Base-by-base conservation (phyloP, 2,329 filamentous ascomycete genomes). In the Grosmannia huntii region DNA sequence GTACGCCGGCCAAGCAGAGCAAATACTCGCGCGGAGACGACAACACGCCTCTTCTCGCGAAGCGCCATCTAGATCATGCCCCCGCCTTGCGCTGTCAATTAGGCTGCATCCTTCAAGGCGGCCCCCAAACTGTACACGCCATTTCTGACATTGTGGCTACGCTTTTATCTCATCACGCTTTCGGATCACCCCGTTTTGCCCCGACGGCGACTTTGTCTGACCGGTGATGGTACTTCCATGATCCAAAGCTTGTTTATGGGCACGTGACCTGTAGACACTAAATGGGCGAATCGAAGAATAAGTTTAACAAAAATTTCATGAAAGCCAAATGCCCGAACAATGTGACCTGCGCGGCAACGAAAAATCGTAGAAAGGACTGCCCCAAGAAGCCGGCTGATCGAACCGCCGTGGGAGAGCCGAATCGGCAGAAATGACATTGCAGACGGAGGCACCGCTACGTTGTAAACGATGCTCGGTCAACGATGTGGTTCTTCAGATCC, bases 401-500 rank as follows among this genome's bases (percentile, higher is more conserved):
- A 10, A 44, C 19, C 19, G 14, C 41, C 41, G 19, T 44, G 19
- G 21, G 41, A n/a, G 19, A 16, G 21, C 23, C 23, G 46, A 25
- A 16, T 28, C 6, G 16, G 25, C 48, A 16, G 25, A 27, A 19
- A 50, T 50, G 48, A 16, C 25, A 27, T 27, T 27, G 28, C 48
- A 28, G 48, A 23, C 46, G 46, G 48, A 31, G 36, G 27, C 62
- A 57, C 51, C 61, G 44, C 59, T 60, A 31, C 68, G 72, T 55
- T 87, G 84, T 66, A 72, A 75, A 63, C 77, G 83, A 62, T 87
- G 84, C 68, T 76, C 75, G 52, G 69, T 74, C 49, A 70, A 70
- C 31, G 71, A 76, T 31, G 73, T 79, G 5, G 71, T 73, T 9
- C 72, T 84, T 54, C 74, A 76, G 14, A 77, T 85, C 59, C 79